These are phyloP conservation scores for Cardamine chenopodiifolia DNA, from an alignment of 345 rosid genomes.

Conservation along the genomic window DNA sequence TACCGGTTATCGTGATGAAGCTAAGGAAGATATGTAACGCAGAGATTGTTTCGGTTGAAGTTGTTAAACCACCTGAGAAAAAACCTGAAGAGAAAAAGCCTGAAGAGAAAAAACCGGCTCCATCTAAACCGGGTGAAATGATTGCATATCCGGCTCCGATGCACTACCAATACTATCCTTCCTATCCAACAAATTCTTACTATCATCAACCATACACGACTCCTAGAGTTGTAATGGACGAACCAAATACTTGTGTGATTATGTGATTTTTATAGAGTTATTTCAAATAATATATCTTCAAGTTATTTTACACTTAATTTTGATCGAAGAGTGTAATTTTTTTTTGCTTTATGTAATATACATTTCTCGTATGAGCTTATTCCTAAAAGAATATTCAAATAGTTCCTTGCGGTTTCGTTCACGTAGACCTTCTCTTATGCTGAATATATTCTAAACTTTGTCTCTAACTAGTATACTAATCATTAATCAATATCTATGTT, in stretches of 20 bases:
- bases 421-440: background rate
- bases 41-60: conserved; percentile 59
- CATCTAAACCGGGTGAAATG: conserved; percentile 5
- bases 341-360: background rate
- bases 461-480: background rate
- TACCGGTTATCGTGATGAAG: conserved; percentile 48
- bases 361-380: background rate
- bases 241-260: conserved; percentile 36
- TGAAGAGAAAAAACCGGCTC: conserved; percentile 39
- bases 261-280: conserved; percentile 19
- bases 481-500: background rate
- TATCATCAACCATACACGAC: conserved; percentile 13
- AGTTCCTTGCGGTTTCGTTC: background rate
- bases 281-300: background rate
- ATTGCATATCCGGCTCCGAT: conserved; percentile 16
- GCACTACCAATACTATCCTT: conserved; percentile 15
- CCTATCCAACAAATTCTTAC: conserved; percentile 21
- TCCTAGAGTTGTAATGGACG: conserved; percentile 22
- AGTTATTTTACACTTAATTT: conserved; percentile 10
- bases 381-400: background rate
- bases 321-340: background rate
- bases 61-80: conserved; percentile 64
- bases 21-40: conserved; percentile 58
- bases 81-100: conserved; percentile 61
- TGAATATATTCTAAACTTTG: background rate